Evolutionary conservation across 108 stramenopile species (phyloP), one percentile per base, ranked within the genome.

Genomic region (Cylindrotheca fusiformis): DNA sequence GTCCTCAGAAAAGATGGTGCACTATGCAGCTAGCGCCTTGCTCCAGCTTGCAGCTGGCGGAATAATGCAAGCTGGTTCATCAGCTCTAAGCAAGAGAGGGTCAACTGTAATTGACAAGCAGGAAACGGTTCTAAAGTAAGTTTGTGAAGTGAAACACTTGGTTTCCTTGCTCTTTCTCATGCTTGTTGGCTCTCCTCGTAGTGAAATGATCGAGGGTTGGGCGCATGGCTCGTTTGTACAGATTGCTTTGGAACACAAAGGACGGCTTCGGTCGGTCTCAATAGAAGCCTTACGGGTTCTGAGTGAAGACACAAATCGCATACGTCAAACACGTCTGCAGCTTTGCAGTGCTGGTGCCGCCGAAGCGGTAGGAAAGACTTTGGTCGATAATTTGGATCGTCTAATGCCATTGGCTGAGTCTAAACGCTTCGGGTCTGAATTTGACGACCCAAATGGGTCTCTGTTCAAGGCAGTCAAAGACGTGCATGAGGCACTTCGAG

Each of bases 151-250:
- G 17, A 48, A 17, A 20, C n/a, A 26, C 23, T 55, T 24, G 8
- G 5, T 49, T n/a, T n/a, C n/a, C n/a, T n/a, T n/a, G n/a, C n/a
- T n/a, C n/a, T n/a, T n/a, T n/a, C n/a, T n/a, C 48, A 47, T 12
- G 23, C 4, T 52, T 30, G 51, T 4, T 4, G 14, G 4, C 20
- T 22, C 32, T 3, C 17, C n/a, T 1, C 32, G 21, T 71, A 85
- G 82, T 47, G 77, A 73, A 23, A 81, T 86, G 36, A 31, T 86
- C 8, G 66, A 80, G n/a, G 65, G 80, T n/a, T 81, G 85, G 45
- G 85, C 85, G 8, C 73, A 82, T 47, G 77, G 74, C 20, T 76
- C 75, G 3, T 71, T 86, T 47, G 72, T 83, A 1, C 52, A 67
- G 32, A 86, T 83, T 48, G 81, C 82, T 27, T 25, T 74, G 8